Evolutionary conservation across 352 stramenopile genomes (phyloP).

Genomic region (Phytopythium cucurbitacearum): DNA sequence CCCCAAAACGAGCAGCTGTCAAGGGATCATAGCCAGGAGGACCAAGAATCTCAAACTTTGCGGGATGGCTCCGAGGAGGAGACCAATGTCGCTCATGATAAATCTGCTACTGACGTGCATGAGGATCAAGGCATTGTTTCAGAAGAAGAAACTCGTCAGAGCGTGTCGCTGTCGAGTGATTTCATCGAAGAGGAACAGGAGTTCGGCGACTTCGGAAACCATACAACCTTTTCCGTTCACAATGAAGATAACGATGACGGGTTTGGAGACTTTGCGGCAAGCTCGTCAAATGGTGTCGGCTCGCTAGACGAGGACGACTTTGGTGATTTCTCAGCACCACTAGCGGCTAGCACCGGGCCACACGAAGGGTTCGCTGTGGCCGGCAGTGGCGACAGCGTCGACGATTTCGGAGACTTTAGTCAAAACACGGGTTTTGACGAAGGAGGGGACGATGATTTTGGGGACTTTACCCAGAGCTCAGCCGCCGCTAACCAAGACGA

Average conservation of each 20-base stretch:
- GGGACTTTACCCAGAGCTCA: constrained; percentile 29
- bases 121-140: no score
- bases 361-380: no score
- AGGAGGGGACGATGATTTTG: constrained; percentile 26
- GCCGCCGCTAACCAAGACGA: constrained; percentile 13
- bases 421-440: constrained; percentile 12
- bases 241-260: constrained; percentile 17
- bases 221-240: constrained; percentile 5
- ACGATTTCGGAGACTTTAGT: constrained; percentile 39
- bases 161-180: neutral
- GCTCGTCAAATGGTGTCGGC: constrained; percentile 10
- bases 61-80: no score
- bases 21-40: no score
- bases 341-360: constrained; percentile 1
- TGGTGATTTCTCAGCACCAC: constrained; percentile 11
- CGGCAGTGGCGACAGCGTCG: constrained; percentile 7
- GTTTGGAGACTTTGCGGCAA: constrained; percentile 37
- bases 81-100: no score
- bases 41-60: no score
- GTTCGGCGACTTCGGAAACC: constrained; percentile 13
- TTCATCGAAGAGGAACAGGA: constrained; percentile 1
- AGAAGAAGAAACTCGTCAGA: no score
- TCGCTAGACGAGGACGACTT: constrained; percentile 1
- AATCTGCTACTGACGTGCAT: no score
- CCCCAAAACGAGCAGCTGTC: no score